Percentiles rank a stretch among this genome's conserved stretches.
Evolutionary conservation across 768 basidiomycete genomes (phyloP).

Genomic region (Tricholoma hemisulphureum): DNA sequence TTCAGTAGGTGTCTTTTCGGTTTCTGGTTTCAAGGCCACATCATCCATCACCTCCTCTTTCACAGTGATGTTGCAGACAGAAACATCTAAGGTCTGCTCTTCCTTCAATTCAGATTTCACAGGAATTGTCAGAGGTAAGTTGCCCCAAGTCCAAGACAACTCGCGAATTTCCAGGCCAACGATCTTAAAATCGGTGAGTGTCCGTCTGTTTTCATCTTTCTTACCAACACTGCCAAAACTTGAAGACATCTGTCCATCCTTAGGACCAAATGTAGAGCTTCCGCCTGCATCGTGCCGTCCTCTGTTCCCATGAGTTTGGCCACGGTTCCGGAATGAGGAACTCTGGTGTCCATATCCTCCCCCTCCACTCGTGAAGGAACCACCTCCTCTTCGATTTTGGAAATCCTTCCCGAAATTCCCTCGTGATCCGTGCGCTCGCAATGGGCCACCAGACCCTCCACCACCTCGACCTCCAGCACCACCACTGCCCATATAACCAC

Average conservation of each 20-base stretch:
- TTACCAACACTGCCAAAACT: conserved; percentile 56
- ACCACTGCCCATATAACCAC: conserved; percentile 33
- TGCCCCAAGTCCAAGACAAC: conserved; percentile 86
- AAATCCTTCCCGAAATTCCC: conserved; percentile 66
- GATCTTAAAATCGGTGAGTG: conserved; percentile 98
- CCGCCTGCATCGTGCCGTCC: conserved; percentile 41
- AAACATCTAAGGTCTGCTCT: conserved; percentile 27
- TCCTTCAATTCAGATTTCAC: conserved; percentile 35
- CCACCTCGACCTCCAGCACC: conserved; percentile 43
- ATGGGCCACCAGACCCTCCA: conserved; percentile 45
- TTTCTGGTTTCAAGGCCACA: conserved; percentile 17
- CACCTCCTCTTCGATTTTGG: conserved; percentile 62
- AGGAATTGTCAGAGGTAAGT: conserved; percentile 36
- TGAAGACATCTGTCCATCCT: conserved; percentile 49
- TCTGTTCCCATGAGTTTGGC: conserved; percentile 51
- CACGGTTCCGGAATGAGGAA: conserved; percentile 55
- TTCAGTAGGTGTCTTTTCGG: conserved; percentile 14
- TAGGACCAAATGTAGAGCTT: conserved; percentile 40
- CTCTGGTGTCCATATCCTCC: conserved; percentile 41
- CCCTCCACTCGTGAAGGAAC: conserved; percentile 56
- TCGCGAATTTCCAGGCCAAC: conserved; percentile 83
- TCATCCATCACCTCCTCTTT: conserved; percentile 35
- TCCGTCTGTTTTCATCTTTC: conserved; percentile 86
- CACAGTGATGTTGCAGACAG: conserved; percentile 26
- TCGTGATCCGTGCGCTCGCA: conserved; percentile 64